A percentile compares a stretch with the other conserved stretches of the same genome.
These are phyloP conservation scores for Isoetes taiwanensis DNA, from an alignment of 75 land plant species.

Conservation along the genomic window DNA sequence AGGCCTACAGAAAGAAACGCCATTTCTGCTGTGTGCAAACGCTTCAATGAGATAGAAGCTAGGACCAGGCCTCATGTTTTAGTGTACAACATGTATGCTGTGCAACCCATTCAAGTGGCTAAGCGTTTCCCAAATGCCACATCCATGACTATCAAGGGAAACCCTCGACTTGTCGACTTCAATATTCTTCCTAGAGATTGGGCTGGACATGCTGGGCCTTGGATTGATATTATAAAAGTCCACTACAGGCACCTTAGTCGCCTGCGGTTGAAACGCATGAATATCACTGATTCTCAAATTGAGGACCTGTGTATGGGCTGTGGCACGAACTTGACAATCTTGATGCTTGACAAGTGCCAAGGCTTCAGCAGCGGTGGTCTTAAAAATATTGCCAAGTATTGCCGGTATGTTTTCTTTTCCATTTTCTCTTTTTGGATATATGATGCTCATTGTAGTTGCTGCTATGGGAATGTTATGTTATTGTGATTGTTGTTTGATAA, in stretches of 20 bases:
- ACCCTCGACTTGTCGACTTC: conserved; percentile 2
- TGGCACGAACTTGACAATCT: not conserved
- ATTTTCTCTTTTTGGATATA: not conserved
- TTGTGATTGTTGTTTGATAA: too few species aligned
- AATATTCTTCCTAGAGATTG: conserved; percentile 3
- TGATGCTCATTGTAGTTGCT: too few species aligned
- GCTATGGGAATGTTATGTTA: too few species aligned
- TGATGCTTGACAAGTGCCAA: not conserved
- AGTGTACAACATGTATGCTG: conserved; percentile 7
- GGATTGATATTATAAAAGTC: not conserved
- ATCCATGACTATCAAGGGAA: conserved; percentile 3
- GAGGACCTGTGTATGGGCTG: not conserved
- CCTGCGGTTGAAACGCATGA: not conserved
- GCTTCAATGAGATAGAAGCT: conserved; percentile 1
- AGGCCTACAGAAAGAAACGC: not conserved
- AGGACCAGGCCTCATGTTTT: not conserved
- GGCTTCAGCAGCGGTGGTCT: not conserved
- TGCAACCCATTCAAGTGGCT: not conserved
- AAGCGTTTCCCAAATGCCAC: not conserved
- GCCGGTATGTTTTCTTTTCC: not conserved
- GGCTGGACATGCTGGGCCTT: conserved; percentile 1
- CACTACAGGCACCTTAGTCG: not conserved
- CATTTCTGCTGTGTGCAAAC: conserved; percentile 2
- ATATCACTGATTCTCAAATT: not conserved
- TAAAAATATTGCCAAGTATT: not conserved